Conservation (phyloP, 805 yeast species). For the Komagataella populi region DNA sequence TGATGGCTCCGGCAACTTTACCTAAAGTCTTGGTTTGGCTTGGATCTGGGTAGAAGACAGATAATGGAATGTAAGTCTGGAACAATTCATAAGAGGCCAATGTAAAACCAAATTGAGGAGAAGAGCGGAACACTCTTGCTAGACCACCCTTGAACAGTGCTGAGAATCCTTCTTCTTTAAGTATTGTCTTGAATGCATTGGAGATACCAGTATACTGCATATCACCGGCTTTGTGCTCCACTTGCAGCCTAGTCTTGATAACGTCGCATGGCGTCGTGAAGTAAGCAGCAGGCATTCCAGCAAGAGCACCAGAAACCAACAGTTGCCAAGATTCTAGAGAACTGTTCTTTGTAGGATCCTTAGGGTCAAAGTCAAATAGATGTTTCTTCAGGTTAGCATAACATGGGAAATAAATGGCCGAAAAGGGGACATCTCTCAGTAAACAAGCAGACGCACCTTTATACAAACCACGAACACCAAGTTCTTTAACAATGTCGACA, state of each 20-base stretch:
- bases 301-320: slow-evolving; percentile 79
- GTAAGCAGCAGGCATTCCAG: slow-evolving; percentile 97
- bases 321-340: slow-evolving; percentile 73
- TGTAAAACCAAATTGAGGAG: slow-evolving; percentile 97
- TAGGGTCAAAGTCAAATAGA: slow-evolving; percentile 72
- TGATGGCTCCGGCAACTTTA: slow-evolving; percentile 1
- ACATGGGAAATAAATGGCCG: slow-evolving; percentile 94
- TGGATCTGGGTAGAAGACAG: slow-evolving; percentile 19
- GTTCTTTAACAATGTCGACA: slow-evolving; percentile 54
- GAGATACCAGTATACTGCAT: slow-evolving; percentile 61
- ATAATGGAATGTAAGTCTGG: slow-evolving; percentile 66
- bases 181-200: slow-evolving; percentile 65
- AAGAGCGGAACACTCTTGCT: slow-evolving; percentile 87
- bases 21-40: slow-evolving; percentile 1
- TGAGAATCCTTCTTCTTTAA: slow-evolving; percentile 67
- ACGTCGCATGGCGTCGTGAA: slow-evolving; percentile 96
- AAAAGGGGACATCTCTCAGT: slow-evolving; percentile 90
- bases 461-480: slow-evolving; percentile 79
- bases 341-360: slow-evolving; percentile 38
- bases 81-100: slow-evolving; percentile 93
- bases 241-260: slow-evolving; percentile 87
- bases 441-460: slow-evolving; percentile 88
- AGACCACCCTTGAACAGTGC: slow-evolving; percentile 95
- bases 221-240: slow-evolving; percentile 68
- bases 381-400: slow-evolving; percentile 85